Base-by-base conservation (phyloP, 2,329 filamentous ascomycete genomes). In the Chrysosporium queenslandicum region DNA sequence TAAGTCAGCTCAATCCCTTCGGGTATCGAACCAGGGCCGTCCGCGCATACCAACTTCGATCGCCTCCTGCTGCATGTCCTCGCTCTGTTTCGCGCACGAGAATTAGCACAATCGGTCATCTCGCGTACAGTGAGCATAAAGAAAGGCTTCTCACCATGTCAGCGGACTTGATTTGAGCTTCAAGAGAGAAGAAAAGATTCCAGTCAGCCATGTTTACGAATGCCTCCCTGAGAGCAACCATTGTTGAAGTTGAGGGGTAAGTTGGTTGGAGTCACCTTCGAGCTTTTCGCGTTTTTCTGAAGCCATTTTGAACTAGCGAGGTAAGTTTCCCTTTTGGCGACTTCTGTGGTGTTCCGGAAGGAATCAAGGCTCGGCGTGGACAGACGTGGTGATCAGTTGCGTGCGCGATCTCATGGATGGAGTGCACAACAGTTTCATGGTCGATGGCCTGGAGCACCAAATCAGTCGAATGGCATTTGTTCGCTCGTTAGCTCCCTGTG, bases 141-240 rank as follows among this genome's bases (percentile, higher is more conserved):
- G 11, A 52, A 16, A 6, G 32, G 11, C 11, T 42, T 47, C 76
- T 71, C 78, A 97, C 92, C 92, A 98, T 98, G 68, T 98, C 92
- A 55, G 88, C 91, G 62, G 90, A 95, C 77, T 98, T 98, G 72
- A 98, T 84, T 74, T 95, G 89, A 58, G 88, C 92, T 98, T 65
- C 59, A 63, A 23, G 16, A 34, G 25, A 21, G 16, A 32, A 47
- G n/a, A 56, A 48, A 27, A 40, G 27, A 4, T 4, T n/a, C 46
- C 23, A 41, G 20, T 50, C 11, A 48, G 43, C 34, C 43, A 37
- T 51, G 16, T 23, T 42, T 11, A 32, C 37, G 9, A 43, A 50
- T 25, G 9, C 9, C 11, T 36, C 20, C 4, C 14, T 27, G 20
- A 9, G 20, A 25, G 29, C 14, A 16, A 34, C 25, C 29, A 30